Evolutionary conservation across 202 grass and related monocot genomes (phyloP).

Genomic region (Zizania palustris): DNA sequence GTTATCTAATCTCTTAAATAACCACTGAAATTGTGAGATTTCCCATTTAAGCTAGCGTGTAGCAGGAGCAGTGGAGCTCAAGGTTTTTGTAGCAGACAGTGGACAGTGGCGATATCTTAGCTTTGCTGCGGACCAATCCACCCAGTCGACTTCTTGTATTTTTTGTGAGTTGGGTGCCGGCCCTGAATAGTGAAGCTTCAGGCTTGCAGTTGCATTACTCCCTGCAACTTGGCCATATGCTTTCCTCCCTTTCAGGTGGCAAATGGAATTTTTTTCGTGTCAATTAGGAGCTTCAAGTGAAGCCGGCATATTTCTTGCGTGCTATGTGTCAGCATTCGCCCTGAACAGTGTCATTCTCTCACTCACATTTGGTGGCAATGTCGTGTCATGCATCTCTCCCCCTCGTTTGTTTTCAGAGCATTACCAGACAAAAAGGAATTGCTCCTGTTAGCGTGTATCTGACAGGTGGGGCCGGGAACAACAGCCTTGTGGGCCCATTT

Average conservation of each 20-base stretch:
- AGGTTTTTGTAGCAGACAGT: background rate
- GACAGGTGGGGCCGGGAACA: background rate
- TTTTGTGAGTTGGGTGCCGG: too few relatives aligned
- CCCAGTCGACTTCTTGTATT: too few relatives aligned
- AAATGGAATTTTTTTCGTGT: conserved; percentile 33
- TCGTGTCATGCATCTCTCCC: too few relatives aligned
- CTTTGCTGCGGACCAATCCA: too few relatives aligned
- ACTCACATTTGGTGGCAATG: conserved; percentile 1
- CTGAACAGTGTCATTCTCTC: conserved; percentile 9
- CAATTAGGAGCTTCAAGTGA: conserved; percentile 9
- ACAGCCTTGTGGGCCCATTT: background rate
- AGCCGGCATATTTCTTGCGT: conserved; percentile 17
- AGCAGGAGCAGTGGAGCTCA: too few relatives aligned
- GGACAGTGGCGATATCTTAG: too few relatives aligned
- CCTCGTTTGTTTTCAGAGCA: too few relatives aligned
- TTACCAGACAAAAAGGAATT: too few relatives aligned
- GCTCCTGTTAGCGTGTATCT: background rate
- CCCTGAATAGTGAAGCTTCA: conserved; percentile 20
- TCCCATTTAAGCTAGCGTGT: background rate
- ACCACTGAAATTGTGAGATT: background rate
- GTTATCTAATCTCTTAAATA: background rate
- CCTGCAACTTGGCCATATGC: conserved; percentile 26
- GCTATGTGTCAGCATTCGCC: conserved; percentile 15
- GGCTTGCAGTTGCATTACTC: background rate
- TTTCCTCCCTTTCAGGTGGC: conserved; percentile 41